A percentile compares a stretch with the other conserved stretches of the same genome.
phyloP scores from a whole-genome alignment of 2,329 filamentous ascomycete species.

The Fusarium sp. region DNA sequence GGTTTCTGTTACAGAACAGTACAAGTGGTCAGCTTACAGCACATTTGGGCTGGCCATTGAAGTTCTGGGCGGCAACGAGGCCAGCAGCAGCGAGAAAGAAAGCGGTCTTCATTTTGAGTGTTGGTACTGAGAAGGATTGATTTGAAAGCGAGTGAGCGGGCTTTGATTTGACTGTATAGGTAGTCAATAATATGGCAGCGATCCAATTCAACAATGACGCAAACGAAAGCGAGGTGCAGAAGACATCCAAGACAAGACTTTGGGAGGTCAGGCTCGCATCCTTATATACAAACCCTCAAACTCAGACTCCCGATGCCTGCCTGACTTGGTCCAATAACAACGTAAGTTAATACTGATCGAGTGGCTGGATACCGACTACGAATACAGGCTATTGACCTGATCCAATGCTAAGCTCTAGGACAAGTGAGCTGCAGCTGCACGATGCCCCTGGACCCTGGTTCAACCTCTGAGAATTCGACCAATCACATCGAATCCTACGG shows the following conservation, averaged over 20 bases:
- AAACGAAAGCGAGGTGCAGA: constrained; percentile 10
- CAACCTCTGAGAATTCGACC: background rate
- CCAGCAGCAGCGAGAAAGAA: constrained; percentile 53
- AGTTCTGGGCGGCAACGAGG: constrained; percentile 57
- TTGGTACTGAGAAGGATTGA: constrained; percentile 19
- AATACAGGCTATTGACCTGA: constrained; percentile 12
- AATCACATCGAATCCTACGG: constrained; percentile 4
- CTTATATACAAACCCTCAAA: constrained; percentile 21
- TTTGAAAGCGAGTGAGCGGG: constrained; percentile 12
- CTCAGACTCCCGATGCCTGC: constrained; percentile 2
- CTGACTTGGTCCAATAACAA: background rate
- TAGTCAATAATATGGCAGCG: background rate
- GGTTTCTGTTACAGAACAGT: background rate
- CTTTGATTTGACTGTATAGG: constrained; percentile 4
- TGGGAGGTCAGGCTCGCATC: constrained; percentile 10
- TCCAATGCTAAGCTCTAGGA: constrained; percentile 3
- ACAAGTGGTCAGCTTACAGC: constrained; percentile 53
- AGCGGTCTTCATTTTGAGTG: constrained; percentile 58
- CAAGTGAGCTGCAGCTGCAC: constrained; percentile 4
- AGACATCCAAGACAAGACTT: constrained; percentile 1
- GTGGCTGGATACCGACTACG: constrained; percentile 7
- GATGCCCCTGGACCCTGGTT: constrained; percentile 31
- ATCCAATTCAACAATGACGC: background rate
- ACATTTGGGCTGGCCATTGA: constrained; percentile 55
- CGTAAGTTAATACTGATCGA: background rate